Conservation (phyloP, 2,329 filamentous ascomycete genomes). For the Thielaviopsis euricoi region DNA sequence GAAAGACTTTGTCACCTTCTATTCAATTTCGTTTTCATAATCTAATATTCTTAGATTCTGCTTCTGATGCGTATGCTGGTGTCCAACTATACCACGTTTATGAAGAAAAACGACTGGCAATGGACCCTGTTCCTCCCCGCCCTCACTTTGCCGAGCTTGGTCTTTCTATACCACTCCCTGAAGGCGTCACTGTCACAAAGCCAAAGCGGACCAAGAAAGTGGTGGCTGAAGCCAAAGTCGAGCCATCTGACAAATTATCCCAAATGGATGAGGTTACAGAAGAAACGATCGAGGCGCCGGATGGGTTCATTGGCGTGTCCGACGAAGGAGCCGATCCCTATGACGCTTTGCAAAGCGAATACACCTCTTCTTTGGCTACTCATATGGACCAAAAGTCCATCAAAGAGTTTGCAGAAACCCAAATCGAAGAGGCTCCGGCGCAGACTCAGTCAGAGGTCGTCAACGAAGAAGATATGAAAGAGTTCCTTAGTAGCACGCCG, state of each 20-base stretch:
- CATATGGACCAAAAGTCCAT: not conserved
- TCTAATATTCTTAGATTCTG: slow-evolving; percentile 43
- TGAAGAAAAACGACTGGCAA: slow-evolving; percentile 46
- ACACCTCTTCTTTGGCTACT: not conserved
- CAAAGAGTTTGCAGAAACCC: not conserved
- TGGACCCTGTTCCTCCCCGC: slow-evolving; percentile 54
- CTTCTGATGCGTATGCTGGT: slow-evolving; percentile 69
- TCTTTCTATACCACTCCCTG: slow-evolving; percentile 41
- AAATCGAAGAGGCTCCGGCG: not conserved
- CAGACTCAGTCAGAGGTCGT: not conserved
- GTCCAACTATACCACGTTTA: slow-evolving; percentile 56
- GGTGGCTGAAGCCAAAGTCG: not conserved
- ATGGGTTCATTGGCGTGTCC: not conserved
- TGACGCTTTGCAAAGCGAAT: not conserved
- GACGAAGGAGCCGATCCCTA: too few species aligned
- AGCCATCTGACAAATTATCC: not conserved
- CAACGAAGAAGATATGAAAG: not conserved
- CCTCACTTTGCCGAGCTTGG: slow-evolving; percentile 54
- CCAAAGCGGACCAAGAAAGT: slow-evolving; percentile 7
- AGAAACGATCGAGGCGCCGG: not conserved
- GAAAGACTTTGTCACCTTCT: too few species aligned
- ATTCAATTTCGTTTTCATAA: not conserved
- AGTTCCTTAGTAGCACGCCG: not conserved
- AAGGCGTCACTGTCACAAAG: slow-evolving; percentile 21
- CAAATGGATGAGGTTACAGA: slow-evolving; percentile 5